These are phyloP conservation scores for Ramaria rubella DNA, from an alignment of 768 basidiomycete species.

Conservation along the genomic window DNA sequence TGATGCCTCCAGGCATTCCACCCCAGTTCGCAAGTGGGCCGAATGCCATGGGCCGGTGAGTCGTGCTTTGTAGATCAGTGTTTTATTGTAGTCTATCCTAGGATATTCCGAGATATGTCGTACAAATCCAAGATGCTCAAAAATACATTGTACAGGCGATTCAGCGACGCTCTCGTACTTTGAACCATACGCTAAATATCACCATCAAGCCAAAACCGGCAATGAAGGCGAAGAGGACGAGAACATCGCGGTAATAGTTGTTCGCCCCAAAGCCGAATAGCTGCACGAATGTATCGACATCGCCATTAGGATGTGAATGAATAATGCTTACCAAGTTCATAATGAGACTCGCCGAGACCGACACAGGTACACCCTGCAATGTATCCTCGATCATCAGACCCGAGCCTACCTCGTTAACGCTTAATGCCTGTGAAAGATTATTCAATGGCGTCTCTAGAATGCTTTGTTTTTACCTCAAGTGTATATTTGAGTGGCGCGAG, in stretches of 20 bases:
- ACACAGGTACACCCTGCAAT: constrained; percentile 74
- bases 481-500: constrained; percentile 76
- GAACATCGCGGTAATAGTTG: constrained; percentile 85
- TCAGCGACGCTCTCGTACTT: constrained; percentile 69
- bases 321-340: constrained; percentile 64
- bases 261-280: constrained; percentile 80
- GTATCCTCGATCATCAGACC: constrained; percentile 79
- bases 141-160: too few relatives aligned
- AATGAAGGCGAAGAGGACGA: constrained; percentile 82
- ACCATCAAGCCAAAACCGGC: constrained; percentile 69
- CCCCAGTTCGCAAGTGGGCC: constrained; percentile 2
- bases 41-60: constrained; percentile 3
- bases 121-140: neutral
- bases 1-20: constrained; percentile 6
- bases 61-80: neutral
- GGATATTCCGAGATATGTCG: neutral
- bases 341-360: constrained; percentile 74
- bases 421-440: constrained; percentile 43
- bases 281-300: constrained; percentile 26
- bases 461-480: constrained; percentile 39
- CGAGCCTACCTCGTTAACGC: constrained; percentile 87
- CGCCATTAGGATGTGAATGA: neutral
- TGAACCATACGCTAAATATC: constrained; percentile 71
- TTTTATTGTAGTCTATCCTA: neutral
- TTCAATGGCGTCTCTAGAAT: neutral